A percentile compares a stretch with the other conserved stretches of the same genome.
Conservation (phyloP, 192 early-diverging fungal species). For the Umbelopsis vinacea region DNA sequence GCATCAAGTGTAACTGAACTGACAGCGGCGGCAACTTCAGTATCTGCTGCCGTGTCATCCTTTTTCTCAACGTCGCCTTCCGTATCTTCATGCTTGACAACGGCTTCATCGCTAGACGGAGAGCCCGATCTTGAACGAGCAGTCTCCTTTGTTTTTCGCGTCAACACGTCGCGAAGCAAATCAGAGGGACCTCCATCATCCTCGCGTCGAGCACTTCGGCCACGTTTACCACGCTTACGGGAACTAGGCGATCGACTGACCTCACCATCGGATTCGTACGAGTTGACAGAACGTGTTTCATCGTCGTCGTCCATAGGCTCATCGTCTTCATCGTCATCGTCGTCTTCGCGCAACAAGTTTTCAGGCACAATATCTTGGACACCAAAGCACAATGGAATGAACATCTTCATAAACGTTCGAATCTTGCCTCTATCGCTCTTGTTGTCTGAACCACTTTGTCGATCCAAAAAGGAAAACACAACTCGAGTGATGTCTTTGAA, state of each 20-base stretch:
- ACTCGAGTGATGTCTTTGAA: constrained; percentile 82
- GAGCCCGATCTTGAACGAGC: constrained; percentile 5
- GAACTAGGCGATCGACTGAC: constrained; percentile 26
- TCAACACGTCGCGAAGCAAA: constrained; percentile 42
- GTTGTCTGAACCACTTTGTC: constrained; percentile 49
- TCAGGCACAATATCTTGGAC: constrained; percentile 53
- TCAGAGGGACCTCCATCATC: constrained; percentile 43
- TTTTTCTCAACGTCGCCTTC: constrained; percentile 46
- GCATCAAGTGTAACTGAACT: constrained; percentile 28
- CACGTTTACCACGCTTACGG: constrained; percentile 11
- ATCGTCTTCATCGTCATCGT: constrained; percentile 58
- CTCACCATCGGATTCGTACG: constrained; percentile 44
- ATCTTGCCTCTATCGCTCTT: constrained; percentile 74
- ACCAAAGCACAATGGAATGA: constrained; percentile 71
- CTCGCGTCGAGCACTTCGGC: constrained; percentile 14
- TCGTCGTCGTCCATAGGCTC: constrained; percentile 52
- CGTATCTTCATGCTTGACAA: constrained; percentile 46
- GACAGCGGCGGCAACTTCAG: background rate
- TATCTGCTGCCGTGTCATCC: constrained; percentile 32
- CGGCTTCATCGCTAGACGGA: constrained; percentile 43
- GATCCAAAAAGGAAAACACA: constrained; percentile 75
- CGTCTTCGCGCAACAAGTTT: constrained; percentile 42
- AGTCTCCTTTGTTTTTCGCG: constrained; percentile 30
- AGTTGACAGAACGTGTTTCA: constrained; percentile 30
- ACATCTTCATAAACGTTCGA: constrained; percentile 74